Evolutionary conservation across 179 eudicot genomes (phyloP), one percentile per base, ranked within the genome.

Genomic region (Amaranthus tricolor): DNA sequence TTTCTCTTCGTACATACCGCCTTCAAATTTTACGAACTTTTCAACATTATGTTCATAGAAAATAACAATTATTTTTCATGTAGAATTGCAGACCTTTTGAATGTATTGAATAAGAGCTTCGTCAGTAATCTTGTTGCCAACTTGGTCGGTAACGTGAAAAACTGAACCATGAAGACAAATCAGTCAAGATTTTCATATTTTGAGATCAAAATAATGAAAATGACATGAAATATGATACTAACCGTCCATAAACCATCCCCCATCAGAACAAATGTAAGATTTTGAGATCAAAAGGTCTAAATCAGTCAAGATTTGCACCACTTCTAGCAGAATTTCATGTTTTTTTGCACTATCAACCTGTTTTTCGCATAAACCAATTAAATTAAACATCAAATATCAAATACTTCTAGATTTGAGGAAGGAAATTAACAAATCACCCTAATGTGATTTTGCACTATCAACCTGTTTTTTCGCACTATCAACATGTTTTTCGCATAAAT

Each of bases 201-300:
- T 71, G 65, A 24, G 31, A 44, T 61, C 20, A 5, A 60, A 49
- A 4, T 61, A 31, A 55, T 16, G 11, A 68, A 63, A 62, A 12
- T 12, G 66, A 21, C 58, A 5, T 45, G 75, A 21, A 62, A 24
- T 8, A 50, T 9, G 10, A 49, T 44, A 76, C 82, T 43, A 65
- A 82, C 85, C 85, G 59, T 82, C 82, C 82, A 82, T 82, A 59
- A 76, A 74, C 85, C 85, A 82, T 56, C 82, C 82, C 16, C 82
- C 85, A 76, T 82, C 85, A 20, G 85, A 82, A 51, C 65, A 82
- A 44, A 82, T 82, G 74, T 78, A 79, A 5, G 82, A 75, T 64
- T 82, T 82, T 63, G 85, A 79, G 75, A 82, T 82, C 62, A 68
- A 31, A 43, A 82, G 82, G 52, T 82, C 80, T 5, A 82, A 72